Evolutionary conservation across 176 grass and related monocot species (phyloP).

Genomic region (Triticum monococcum): DNA sequence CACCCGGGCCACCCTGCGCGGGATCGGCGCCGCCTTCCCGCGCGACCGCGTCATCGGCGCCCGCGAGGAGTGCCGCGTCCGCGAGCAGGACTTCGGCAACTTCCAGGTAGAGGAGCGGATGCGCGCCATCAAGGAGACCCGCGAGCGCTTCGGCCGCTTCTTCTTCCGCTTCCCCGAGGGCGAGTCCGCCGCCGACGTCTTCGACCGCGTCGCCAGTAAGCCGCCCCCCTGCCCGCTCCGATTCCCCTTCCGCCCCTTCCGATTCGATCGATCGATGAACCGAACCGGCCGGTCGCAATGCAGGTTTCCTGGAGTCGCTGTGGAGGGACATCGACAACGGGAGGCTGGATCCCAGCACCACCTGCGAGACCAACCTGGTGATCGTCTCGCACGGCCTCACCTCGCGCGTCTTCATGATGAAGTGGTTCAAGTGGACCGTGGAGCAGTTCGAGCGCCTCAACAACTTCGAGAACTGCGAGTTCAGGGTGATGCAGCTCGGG

Average conservation of each 20-base stretch:
- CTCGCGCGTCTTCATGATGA: conserved; percentile 92
- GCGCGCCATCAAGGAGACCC: conserved; percentile 76
- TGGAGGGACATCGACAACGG: conserved; percentile 97
- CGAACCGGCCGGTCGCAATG: not conserved
- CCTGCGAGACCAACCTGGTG: conserved; percentile 76
- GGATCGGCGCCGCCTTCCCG: conserved; percentile 78
- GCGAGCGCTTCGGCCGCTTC: conserved; percentile 85
- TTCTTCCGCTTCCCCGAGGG: conserved; percentile 98
- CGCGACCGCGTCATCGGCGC: conserved; percentile 74
- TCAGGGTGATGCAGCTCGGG: conserved; percentile 90
- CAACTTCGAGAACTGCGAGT: conserved; percentile 88
- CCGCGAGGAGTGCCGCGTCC: conserved; percentile 90
- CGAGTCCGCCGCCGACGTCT: conserved; percentile 95
- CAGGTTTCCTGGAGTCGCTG: conserved; percentile 91
- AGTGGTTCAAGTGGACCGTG: conserved; percentile 99
- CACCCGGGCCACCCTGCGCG: conserved; percentile 75
- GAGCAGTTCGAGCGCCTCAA: conserved; percentile 91
- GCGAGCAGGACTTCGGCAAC: conserved; percentile 98
- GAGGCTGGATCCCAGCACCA: conserved; percentile 53
- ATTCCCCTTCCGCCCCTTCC: not conserved
- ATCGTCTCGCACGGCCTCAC: conserved; percentile 91
- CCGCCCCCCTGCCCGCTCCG: not conserved
- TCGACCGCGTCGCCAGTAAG: conserved; percentile 90
- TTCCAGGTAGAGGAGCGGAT: conserved; percentile 97
- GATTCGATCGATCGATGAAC: not conserved